Percentiles rank a stretch among this genome's conserved stretches.
Conservation (phyloP, 1,139 yeast species). For the Zygoascus sp. region DNA sequence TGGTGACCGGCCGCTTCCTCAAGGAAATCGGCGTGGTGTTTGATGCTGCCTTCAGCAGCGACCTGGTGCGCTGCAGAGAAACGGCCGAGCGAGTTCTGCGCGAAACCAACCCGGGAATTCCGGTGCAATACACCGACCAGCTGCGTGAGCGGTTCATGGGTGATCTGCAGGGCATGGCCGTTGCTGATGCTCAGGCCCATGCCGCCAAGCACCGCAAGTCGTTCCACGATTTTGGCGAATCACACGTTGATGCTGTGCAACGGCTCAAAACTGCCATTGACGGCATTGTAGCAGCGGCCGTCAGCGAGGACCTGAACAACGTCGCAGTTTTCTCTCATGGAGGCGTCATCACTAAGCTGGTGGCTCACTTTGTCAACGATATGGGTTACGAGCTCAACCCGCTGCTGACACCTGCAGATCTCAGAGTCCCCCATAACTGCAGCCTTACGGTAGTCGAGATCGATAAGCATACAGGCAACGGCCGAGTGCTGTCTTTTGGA, state of each 20-base stretch:
- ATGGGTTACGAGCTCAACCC: conserved; percentile 38
- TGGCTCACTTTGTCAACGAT: conserved; percentile 42
- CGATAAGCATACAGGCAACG: conserved; percentile 17
- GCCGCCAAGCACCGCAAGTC: conserved; percentile 47
- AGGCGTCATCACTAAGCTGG: conserved; percentile 67
- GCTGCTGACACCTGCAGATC: conserved; percentile 40
- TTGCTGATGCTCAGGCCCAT: conserved; percentile 57
- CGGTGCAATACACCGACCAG: conserved; percentile 26
- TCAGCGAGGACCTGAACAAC: conserved; percentile 40
- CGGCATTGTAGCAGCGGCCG: conserved; percentile 40
- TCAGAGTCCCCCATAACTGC: conserved; percentile 68
- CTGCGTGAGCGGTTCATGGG: conserved; percentile 84
- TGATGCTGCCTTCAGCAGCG: conserved; percentile 33
- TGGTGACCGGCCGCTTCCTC: conserved; percentile 24
- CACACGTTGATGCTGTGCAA: conserved; percentile 41
- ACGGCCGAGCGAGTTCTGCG: conserved; percentile 28
- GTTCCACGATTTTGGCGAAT: conserved; percentile 55
- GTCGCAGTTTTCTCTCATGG: conserved; percentile 77
- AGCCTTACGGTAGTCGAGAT: conserved; percentile 60
- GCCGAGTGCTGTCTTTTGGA: conserved; percentile 25
- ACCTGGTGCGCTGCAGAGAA: conserved; percentile 30
- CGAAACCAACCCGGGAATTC: background rate
- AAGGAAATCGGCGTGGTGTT: conserved; percentile 14
- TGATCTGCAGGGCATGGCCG: conserved; percentile 65
- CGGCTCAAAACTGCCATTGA: conserved; percentile 53